Evolutionary conservation across 495 filamentous ascomycete species (phyloP).

Genomic region (Podospora sp.): DNA sequence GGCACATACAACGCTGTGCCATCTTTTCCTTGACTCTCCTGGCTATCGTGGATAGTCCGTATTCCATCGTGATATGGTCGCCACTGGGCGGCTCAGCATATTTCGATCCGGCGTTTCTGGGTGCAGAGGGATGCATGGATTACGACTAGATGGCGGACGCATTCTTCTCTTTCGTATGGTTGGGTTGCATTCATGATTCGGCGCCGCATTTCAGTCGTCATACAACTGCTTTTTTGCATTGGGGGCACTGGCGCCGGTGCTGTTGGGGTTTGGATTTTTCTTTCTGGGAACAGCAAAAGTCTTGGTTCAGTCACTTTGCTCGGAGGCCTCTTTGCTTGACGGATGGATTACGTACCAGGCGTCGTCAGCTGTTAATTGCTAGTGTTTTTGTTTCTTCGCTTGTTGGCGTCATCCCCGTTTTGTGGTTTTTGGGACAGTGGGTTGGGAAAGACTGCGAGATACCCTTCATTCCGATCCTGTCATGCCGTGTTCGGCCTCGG

Average conservation of each 20-base stretch:
- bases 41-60: not conserved
- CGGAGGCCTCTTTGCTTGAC: not conserved
- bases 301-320: not conserved
- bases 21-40: not conserved
- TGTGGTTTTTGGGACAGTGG: not conserved
- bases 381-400: not conserved
- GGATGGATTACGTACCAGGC: not conserved
- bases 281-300: not conserved
- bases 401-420: not conserved
- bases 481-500: not conserved
- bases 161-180: not conserved
- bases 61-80: not conserved
- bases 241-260: not conserved
- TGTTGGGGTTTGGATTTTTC: not conserved
- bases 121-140: not conserved
- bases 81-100: not conserved
- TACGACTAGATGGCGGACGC: not conserved
- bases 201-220: not conserved
- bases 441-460: slow-evolving; percentile 6
- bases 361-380: not conserved
- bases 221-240: not conserved
- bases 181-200: not conserved
- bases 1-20: not conserved
- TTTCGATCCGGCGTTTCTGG: not conserved
- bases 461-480: slow-evolving; percentile 2